Evolutionary conservation across 305 asterid species (phyloP), one percentile per base, ranked within the genome.

Genomic region (Plantago lanceolata): DNA sequence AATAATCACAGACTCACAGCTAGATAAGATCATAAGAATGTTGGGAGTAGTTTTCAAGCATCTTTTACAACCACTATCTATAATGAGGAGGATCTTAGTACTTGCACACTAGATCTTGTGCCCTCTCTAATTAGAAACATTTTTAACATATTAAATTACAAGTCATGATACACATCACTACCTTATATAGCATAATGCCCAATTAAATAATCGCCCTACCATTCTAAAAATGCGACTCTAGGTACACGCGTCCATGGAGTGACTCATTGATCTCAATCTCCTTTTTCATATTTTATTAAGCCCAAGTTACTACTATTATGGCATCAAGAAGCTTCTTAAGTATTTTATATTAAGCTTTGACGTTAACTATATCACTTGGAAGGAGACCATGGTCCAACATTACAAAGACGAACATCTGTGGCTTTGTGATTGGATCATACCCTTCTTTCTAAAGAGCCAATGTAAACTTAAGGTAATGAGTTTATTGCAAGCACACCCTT

Each of bases 291-390:
- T 69, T 80, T 57, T 76, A 73, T 66, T 58, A 24, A 24, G 14
- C 63, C 65, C 73, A 78, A 71, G 40, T 81, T 79, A 75, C 82
- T 79, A 75, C 82, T 66, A 24, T 72, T 77, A 64, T 71, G 35
- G 78, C 57, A 77, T 63, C 88, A 70, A 73, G 89, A 84, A 84
- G 68, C 87, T 83, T 83, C 90, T 63, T 19, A 73, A 63, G 50
- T 21, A 55, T 44, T 69, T 33, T 40, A 37, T 64, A 58, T 29
- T 44, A 67, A 12, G 8, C 14, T 24, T 53, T 21, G 26, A 4
- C 18, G 9, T 55, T 55, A 55, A 55, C 37, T 18, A 24, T 14
- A 26, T 54, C 16, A 0, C 37, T 15, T 1, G 20, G 6, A 31
- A 55, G 13, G 4, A 16, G 20, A 55, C 40, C 40, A 6, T 33